Evolutionary conservation across 176 grass and related monocot genomes (phyloP), one percentile per base, ranked within the genome.

Genomic region (Coix lacrymajobi): DNA sequence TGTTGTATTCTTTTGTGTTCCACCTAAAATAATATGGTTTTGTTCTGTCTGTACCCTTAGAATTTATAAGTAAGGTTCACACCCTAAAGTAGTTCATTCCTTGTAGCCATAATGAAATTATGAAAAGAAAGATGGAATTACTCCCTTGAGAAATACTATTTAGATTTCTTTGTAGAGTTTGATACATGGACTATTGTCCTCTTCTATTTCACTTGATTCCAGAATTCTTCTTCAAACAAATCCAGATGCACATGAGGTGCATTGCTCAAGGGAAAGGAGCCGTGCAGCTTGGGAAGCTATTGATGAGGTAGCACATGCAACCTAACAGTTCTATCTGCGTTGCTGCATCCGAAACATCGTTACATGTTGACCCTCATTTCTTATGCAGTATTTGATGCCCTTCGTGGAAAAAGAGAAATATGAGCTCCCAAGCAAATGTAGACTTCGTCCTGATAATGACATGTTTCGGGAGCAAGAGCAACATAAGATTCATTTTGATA

Each of bases 211-310:
- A 36, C 29, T 76, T 82, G 66, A 90, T 86, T 83, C 49, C 79
- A 98, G 96, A 85, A 79, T 64, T 82, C 82, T 86, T 91, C 79
- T 90, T 84, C 84, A 90, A 88, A 26, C 56, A 60, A 85, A 88
- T 86, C 41, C 58, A 30, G 61, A 98, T 14, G 86, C 69, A 79
- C 75, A 76, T 79, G 87, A 91, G 71, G 72, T 98, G 30, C 96
- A 95, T 88, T 98, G 96, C 79, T 98, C 96, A 58, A 98, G 92
- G 77, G 92, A 95, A 87, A 88, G 96, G 85, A 98, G 96, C 67
- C 87, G 90, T 45, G 85, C 82, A 79, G 87, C 96, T 61, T 98
- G 92, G 92, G 88, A 95, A 91, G 86, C 84, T 62, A 77, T 98
- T 77, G 90, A 98, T 37, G 92, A 98, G 90, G 96, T 95, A 84